Base-by-base conservation (phyloP, 2,329 filamentous ascomycete species). In the Tolypocladium paradoxum region DNA sequence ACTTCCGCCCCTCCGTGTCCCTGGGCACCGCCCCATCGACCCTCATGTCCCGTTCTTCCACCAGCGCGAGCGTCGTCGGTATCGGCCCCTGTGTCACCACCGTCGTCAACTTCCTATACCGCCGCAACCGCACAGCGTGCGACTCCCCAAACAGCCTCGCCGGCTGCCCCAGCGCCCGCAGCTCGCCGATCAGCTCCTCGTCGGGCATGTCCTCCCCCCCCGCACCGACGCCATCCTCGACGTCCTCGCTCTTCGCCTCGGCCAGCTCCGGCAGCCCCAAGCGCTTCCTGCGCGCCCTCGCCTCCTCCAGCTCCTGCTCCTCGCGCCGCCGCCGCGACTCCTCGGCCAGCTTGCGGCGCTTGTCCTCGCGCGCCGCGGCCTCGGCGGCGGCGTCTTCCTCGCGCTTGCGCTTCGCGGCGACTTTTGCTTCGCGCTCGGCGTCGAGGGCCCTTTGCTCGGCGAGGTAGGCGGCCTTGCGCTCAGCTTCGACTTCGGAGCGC, bases 1-100 rank as follows among this genome's bases (percentile, higher is more conserved):
- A 90, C 46, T 78, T 73, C 47, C 83, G 81, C 0, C 76, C 87
- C 40, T 84, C 81, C 22, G 73, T 73, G 60, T 91, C 87, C 61
- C 73, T 76, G 1, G 81, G 80, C 11, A 88, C 72, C 45, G 74
- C 76, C 18, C 77, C 75, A 1, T 82, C 74, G 27, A 97, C 83
- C 68, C 91, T 92, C 89, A 96, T 96, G 60, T 95, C 85, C 66
- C 84, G 83, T 70, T 95, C 91, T 8, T 87, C 82, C 2, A 97
- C 84, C 1, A 89, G 81, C 64, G 82, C 77, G 54, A 97, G 72
- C 8, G 83, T 90, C 20, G 92, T 97, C 2, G 90, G 89, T 64
- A 97, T 95, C 0, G 92, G 91, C 0, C 89, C 88, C 52, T 83
- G 77, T 6, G 81, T 85, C 59, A 88, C 69, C 46, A 79, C 73